Conservation (phyloP, 2,329 filamentous ascomycete genomes). For the Aspergillus sergii region DNA sequence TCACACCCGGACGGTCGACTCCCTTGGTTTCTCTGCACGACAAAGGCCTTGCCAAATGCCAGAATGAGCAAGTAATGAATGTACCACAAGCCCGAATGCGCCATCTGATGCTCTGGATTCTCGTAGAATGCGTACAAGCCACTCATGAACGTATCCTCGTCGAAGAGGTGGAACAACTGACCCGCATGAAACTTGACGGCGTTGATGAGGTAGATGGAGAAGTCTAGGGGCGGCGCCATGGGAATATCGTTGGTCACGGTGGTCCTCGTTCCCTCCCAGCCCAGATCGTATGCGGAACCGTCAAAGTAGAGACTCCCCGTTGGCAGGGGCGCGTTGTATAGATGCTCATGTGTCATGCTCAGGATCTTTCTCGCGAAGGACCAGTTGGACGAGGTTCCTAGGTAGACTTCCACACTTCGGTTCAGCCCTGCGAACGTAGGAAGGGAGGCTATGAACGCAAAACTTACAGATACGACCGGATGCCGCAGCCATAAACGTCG, state of each 20-base stretch:
- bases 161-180: slow-evolving; percentile 57
- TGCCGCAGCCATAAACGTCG: slow-evolving; percentile 46
- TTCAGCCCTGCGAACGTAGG: not conserved
- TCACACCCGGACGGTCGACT: slow-evolving; percentile 51
- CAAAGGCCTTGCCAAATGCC: slow-evolving; percentile 59
- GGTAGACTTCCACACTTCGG: slow-evolving; percentile 44
- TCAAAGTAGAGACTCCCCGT: slow-evolving; percentile 53
- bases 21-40: slow-evolving; percentile 40
- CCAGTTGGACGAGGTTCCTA: slow-evolving; percentile 61
- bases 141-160: slow-evolving; percentile 55
- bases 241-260: slow-evolving; percentile 31
- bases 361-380: slow-evolving; percentile 56
- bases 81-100: slow-evolving; percentile 49
- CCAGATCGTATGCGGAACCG: slow-evolving; percentile 54
- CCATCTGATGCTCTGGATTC: slow-evolving; percentile 29
- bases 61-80: slow-evolving; percentile 58
- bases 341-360: slow-evolving; percentile 51
- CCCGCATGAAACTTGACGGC: slow-evolving; percentile 59
- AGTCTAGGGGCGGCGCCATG: slow-evolving; percentile 52
- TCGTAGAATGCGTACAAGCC: slow-evolving; percentile 47
- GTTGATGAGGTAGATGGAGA: slow-evolving; percentile 55
- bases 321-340: slow-evolving; percentile 48
- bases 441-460: no score
- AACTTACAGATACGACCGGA: slow-evolving; percentile 49
- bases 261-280: slow-evolving; percentile 50